Evolutionary conservation across 306 rosid genomes (phyloP).

Genomic region (Albizia julibrissin): DNA sequence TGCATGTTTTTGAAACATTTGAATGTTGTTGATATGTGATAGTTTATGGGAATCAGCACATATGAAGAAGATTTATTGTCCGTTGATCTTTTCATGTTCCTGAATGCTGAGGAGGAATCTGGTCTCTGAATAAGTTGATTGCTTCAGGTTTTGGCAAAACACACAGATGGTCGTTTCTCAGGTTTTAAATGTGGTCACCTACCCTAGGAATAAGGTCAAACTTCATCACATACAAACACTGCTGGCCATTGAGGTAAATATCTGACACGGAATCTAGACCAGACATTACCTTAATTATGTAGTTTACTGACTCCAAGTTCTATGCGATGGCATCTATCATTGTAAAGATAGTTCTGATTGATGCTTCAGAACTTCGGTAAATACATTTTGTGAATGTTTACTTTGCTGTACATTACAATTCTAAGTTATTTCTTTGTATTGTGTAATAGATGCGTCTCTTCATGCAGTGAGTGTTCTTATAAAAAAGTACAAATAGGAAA

Average conservation of each 20-base stretch:
- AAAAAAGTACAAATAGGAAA: slow-evolving; percentile 19
- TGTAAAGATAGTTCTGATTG: slow-evolving; percentile 46
- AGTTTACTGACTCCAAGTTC: slow-evolving; percentile 36
- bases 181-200: slow-evolving; percentile 45
- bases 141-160: slow-evolving; percentile 63
- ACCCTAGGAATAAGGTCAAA: slow-evolving; percentile 44
- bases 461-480: slow-evolving; percentile 10
- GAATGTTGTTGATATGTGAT: slow-evolving; percentile 23
- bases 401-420: slow-evolving; percentile 28
- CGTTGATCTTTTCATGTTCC: slow-evolving; percentile 12
- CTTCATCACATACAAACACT: slow-evolving; percentile 44
- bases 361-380: slow-evolving; percentile 32
- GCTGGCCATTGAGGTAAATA: slow-evolving; percentile 69
- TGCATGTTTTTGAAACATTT: neutral
- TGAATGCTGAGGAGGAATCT: slow-evolving; percentile 22
- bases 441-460: slow-evolving; percentile 23
- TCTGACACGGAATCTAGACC: slow-evolving; percentile 46
- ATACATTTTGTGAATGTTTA: slow-evolving; percentile 26
- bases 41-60: neutral
- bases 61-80: neutral
- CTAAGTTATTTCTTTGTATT: slow-evolving; percentile 22
- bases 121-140: slow-evolving; percentile 37
- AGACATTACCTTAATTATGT: slow-evolving; percentile 36
- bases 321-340: slow-evolving; percentile 36
- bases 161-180: slow-evolving; percentile 38